These are phyloP conservation scores for Parmelia sp. DNA, from an alignment of 495 filamentous ascomycete genomes.

Conservation along the genomic window DNA sequence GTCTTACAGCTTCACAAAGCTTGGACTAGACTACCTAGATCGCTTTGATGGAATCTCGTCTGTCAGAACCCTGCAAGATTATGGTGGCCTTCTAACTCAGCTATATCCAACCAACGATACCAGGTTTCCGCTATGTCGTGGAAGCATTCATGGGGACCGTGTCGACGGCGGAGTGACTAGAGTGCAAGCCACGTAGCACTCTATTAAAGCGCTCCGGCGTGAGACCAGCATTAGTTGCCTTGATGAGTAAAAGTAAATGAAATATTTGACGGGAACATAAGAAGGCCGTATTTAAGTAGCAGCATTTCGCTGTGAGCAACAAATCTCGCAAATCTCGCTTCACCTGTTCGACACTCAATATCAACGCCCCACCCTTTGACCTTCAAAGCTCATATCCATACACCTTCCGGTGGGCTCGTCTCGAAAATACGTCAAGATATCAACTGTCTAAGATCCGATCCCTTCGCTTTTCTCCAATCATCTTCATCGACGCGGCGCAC, in stretches of 20 bases:
- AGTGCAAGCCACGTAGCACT: not conserved
- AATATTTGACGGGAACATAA: too few relatives aligned
- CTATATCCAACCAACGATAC: not conserved
- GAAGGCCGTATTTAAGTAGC: too few relatives aligned
- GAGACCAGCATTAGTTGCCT: too few relatives aligned
- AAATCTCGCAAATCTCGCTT: not conserved
- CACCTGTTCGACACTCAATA: constrained; percentile 8
- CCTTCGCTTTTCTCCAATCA: not conserved
- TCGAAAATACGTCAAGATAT: not conserved
- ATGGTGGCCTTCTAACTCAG: not conserved
- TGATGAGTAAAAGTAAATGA: too few relatives aligned
- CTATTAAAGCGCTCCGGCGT: too few relatives aligned
- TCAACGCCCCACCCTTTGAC: not conserved
- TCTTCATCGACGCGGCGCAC: not conserved
- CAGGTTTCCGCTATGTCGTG: not conserved
- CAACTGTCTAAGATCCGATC: not conserved
- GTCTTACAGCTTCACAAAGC: not conserved
- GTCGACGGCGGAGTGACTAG: not conserved
- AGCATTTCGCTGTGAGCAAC: not conserved
- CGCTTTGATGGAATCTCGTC: not conserved
- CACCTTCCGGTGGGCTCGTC: not conserved
- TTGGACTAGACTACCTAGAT: not conserved
- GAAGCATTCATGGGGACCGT: not conserved
- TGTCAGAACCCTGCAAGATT: too few relatives aligned
- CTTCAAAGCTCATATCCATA: not conserved